Percentiles rank a stretch among this genome's conserved stretches.
phyloP scores from a whole-genome alignment of 2,329 filamentous ascomycete species.

The Clathrospora elynae region DNA sequence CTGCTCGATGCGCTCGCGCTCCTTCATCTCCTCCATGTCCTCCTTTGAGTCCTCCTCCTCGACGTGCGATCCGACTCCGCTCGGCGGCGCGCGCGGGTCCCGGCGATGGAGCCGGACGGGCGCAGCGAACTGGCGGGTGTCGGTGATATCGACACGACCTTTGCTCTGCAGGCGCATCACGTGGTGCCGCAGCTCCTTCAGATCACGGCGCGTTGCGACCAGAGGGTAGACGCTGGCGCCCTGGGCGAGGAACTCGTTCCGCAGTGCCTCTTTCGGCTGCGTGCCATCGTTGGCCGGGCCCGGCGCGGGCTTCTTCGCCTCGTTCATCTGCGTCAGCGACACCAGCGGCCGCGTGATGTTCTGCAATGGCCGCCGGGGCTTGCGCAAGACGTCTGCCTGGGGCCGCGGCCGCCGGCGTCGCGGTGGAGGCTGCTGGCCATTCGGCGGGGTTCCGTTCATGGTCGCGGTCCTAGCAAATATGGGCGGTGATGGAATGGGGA shows the following conservation, averaged over 20 bases:
- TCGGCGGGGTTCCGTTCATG: constrained; percentile 32
- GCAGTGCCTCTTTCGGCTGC: constrained; percentile 29
- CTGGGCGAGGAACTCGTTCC: constrained; percentile 33
- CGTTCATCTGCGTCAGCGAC: constrained; percentile 43
- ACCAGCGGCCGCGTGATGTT: constrained; percentile 41
- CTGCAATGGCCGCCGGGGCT: constrained; percentile 41
- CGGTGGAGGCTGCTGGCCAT: constrained; percentile 38
- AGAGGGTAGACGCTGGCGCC: constrained; percentile 60
- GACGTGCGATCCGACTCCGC: constrained; percentile 46
- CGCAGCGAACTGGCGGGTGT: constrained; percentile 82
- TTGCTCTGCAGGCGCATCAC: constrained; percentile 77
- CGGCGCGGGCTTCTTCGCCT: constrained; percentile 22
- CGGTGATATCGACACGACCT: constrained; percentile 67
- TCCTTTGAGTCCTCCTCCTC: constrained; percentile 65
- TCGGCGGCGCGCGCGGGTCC: constrained; percentile 71
- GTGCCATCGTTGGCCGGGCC: constrained; percentile 16
- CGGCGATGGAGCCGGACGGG: constrained; percentile 89
- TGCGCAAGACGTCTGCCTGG: constrained; percentile 47
- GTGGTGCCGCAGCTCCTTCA: constrained; percentile 83
- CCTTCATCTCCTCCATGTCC: constrained; percentile 68
- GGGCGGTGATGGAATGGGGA: constrained; percentile 12
- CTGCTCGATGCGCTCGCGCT: constrained; percentile 63
- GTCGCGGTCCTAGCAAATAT: constrained; percentile 27
- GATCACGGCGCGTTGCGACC: constrained; percentile 78
- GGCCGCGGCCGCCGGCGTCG: constrained; percentile 43